Conservation (phyloP, 257 asterid genomes). For the Linderniella brevidens region DNA sequence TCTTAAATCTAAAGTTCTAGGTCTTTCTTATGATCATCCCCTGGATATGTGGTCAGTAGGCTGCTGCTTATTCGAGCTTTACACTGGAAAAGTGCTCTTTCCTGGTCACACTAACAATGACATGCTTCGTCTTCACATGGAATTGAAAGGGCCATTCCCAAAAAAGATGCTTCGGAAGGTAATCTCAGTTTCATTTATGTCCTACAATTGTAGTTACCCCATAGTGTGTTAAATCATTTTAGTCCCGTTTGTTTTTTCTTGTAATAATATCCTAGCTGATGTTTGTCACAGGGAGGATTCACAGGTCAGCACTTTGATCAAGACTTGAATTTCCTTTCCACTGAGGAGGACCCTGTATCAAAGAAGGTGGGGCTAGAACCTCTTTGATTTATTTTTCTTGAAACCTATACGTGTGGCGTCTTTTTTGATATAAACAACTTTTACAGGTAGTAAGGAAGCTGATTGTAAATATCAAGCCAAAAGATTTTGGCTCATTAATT, state of each 20-base stretch:
- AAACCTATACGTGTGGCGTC: constrained; percentile 9
- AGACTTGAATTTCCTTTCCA: constrained; percentile 77
- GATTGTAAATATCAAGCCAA: constrained; percentile 70
- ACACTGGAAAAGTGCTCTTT: constrained; percentile 85
- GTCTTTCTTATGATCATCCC: constrained; percentile 89
- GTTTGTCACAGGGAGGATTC: constrained; percentile 54
- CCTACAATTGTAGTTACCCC: too few species aligned
- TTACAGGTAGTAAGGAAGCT: constrained; percentile 75
- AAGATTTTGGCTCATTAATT: constrained; percentile 71
- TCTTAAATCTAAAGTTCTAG: constrained; percentile 39
- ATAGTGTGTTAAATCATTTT: background rate
- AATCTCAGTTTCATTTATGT: constrained; percentile 11
- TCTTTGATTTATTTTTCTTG: constrained; percentile 1
- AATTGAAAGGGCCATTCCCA: constrained; percentile 82
- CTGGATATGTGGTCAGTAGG: constrained; percentile 99
- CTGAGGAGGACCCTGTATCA: constrained; percentile 91
- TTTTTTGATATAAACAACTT: constrained; percentile 6
- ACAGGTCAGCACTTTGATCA: constrained; percentile 81
- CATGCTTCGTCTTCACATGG: constrained; percentile 99
- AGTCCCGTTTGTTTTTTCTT: background rate
- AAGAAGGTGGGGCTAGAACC: constrained; percentile 48
- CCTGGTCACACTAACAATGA: constrained; percentile 90
- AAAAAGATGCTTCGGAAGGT: constrained; percentile 98
- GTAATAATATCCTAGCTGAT: background rate
- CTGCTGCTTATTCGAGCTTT: constrained; percentile 94